Evolutionary conservation across 139 green algal genomes (phyloP), one percentile per base, ranked within the genome.

Genomic region (Tetraselmis chui): DNA sequence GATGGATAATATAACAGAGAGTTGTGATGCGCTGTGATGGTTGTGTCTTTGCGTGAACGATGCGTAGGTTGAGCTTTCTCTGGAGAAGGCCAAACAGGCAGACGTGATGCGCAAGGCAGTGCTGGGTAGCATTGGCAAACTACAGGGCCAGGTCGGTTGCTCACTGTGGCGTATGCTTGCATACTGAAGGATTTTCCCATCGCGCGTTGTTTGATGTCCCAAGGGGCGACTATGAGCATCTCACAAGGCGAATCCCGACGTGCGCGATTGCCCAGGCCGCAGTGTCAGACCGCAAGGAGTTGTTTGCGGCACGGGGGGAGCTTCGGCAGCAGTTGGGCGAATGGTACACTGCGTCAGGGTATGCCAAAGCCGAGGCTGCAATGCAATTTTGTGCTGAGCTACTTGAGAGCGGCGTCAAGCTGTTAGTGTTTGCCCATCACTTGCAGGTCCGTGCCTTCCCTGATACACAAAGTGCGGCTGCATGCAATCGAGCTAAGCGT

Each of bases 381-480:
- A 30, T 74, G 29, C 82, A 88, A 29, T 88, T 86, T 76, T 27
- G 89, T 0, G 76, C 77, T 2, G 81, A 67, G 1, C 27, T 90
- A 25, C 31, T 89, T 2, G 84, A 89, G n/a, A 31, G 59, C 45
- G 82, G 85, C n/a, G 77, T 58, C 59, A 92, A 92, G 85, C 86
- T 91, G 30, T 76, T 92, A 0, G 79, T 92, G 29, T 92, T 92
- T 81, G 89, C 82, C 27, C 89, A 91, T 76, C 89, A 92, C 80
- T 74, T 67, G 45, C 45, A 67, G 45, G 45, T 18, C 5, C 18
- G 45, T 79, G n/a, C n/a, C n/a, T n/a, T n/a, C n/a, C n/a, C n/a
- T n/a, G n/a, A n/a, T n/a, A n/a, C n/a, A n/a, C n/a, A n/a, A n/a
- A n/a, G n/a, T n/a, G n/a, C n/a, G n/a, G n/a, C n/a, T n/a, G n/a